phyloP scores from a whole-genome alignment of 306 rosid species.

The Acacia confusa region DNA sequence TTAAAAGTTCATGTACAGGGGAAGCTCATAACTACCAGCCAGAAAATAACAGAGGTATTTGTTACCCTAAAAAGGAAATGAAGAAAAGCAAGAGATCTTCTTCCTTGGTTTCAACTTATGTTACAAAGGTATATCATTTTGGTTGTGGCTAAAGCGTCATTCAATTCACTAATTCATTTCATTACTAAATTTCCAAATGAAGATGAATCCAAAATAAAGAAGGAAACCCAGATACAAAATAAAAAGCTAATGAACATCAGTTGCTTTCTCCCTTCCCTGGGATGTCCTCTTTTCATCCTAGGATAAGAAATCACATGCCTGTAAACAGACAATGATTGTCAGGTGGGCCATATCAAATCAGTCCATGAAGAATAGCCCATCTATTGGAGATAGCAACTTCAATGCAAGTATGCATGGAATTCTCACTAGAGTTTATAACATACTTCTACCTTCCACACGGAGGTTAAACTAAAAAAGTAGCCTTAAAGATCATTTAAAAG shows the following conservation, averaged over 20 bases:
- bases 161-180: background rate
- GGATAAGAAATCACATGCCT: constrained; percentile 1
- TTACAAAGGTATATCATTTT: background rate
- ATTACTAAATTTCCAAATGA: background rate
- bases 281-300: background rate
- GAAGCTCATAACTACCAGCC: background rate
- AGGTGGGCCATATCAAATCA: constrained; percentile 14
- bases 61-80: background rate
- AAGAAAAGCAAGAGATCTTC: background rate
- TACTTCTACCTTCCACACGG: constrained; percentile 17
- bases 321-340: background rate
- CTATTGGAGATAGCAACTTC: constrained; percentile 4
- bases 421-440: background rate
- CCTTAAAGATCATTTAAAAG: background rate
- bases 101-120: background rate
- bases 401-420: background rate
- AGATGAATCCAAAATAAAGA: background rate
- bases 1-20: background rate
- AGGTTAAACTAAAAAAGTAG: background rate
- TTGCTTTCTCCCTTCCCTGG: background rate
- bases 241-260: constrained; percentile 3
- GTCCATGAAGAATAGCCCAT: background rate
- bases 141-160: background rate
- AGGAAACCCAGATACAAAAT: constrained; percentile 9
- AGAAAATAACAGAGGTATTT: background rate